Conservation (phyloP, 192 early-diverging fungal genomes). For the Pilobolus umbonatus region DNA sequence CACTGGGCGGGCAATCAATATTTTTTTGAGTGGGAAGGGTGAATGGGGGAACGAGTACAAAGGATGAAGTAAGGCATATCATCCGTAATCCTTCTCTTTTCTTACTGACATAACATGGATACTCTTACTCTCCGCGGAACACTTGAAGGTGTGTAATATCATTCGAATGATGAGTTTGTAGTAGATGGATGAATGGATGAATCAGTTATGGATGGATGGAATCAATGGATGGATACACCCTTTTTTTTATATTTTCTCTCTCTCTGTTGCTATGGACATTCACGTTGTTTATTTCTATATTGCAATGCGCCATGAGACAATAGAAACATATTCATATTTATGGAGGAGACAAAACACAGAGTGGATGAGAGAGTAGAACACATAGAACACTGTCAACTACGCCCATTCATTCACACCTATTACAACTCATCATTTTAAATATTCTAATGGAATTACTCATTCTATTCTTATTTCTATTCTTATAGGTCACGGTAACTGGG, state of each 20-base stretch:
- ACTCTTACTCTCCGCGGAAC: constrained; percentile 36
- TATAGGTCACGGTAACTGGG: constrained; percentile 39
- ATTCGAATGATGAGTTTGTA: constrained; percentile 8
- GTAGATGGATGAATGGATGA: not conserved
- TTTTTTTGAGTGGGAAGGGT: too few relatives aligned
- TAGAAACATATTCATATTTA: too few relatives aligned
- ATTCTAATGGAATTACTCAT: not conserved
- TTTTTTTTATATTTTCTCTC: not conserved
- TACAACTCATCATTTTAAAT: not conserved
- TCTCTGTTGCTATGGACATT: not conserved
- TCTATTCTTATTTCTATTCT: not conserved
- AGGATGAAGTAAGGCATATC: not conserved
- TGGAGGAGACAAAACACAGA: too few relatives aligned
- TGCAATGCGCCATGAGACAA: too few relatives aligned
- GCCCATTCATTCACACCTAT: not conserved
- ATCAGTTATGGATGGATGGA: constrained; percentile 15
- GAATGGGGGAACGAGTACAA: constrained; percentile 32
- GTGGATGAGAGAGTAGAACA: too few relatives aligned
- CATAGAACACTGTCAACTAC: not conserved
- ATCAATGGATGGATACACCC: not conserved
- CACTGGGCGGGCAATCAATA: constrained; percentile 1
- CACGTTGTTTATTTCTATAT: not conserved
- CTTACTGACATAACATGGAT: constrained; percentile 23
- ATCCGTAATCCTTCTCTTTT: constrained; percentile 12
- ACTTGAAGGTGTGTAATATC: constrained; percentile 25